Evolutionary conservation across 257 asterid genomes (phyloP).

Genomic region (Przewalskia tangutica): DNA sequence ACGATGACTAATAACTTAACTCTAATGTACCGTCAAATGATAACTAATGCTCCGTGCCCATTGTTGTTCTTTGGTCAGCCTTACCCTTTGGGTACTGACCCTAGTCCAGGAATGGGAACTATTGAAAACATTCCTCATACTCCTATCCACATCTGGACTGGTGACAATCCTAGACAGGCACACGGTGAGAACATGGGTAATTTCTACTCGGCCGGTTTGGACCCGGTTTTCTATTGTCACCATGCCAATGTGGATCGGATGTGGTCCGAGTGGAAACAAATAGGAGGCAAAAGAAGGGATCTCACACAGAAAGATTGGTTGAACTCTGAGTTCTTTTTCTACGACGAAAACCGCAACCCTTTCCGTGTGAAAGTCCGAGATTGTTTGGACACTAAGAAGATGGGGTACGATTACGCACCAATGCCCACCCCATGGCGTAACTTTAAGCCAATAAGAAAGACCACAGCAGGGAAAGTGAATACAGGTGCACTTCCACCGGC

Average conservation of each 20-base stretch:
- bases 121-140: neutral
- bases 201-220: constrained; percentile 11
- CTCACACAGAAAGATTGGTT: too few relatives aligned
- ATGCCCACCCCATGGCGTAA: too few relatives aligned
- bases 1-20: neutral
- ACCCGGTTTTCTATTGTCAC: constrained; percentile 4
- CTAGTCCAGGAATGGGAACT: neutral
- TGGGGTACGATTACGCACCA: too few relatives aligned
- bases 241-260: constrained; percentile 6
- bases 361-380: too few relatives aligned
- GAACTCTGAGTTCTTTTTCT: too few relatives aligned
- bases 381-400: too few relatives aligned
- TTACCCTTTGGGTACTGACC: neutral
- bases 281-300: too few relatives aligned
- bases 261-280: constrained; percentile 9
- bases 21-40: constrained; percentile 11
- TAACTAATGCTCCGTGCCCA: neutral
- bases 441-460: too few relatives aligned
- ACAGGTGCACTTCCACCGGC: too few relatives aligned
- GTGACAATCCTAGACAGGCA: neutral
- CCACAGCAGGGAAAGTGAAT: too few relatives aligned
- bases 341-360: too few relatives aligned
- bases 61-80: neutral
- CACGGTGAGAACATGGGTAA: constrained; percentile 9
- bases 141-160: neutral